Conservation (phyloP, 1,284 basidiomycete genomes). For the Macrocystidia cucumis region DNA sequence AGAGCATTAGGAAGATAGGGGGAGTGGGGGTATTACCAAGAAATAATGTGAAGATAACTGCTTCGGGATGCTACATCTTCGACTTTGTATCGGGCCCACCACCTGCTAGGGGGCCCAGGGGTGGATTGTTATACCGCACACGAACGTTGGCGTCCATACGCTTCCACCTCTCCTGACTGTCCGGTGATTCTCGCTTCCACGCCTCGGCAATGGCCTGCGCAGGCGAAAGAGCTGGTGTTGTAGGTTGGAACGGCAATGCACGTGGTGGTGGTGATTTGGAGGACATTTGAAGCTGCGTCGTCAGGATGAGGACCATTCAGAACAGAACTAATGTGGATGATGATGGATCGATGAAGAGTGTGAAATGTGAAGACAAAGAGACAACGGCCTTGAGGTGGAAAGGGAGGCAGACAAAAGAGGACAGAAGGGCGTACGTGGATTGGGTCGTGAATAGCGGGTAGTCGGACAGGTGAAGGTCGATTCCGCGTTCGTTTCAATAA, state of each 20-base stretch:
- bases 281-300: too few relatives aligned
- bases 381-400: slow-evolving; percentile 21
- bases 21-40: too few relatives aligned
- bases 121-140: slow-evolving; percentile 27
- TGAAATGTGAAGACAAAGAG: slow-evolving; percentile 18
- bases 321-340: too few relatives aligned
- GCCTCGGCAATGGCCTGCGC: slow-evolving; percentile 58
- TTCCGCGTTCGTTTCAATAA: slow-evolving; percentile 26
- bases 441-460: slow-evolving; percentile 23
- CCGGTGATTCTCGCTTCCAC: slow-evolving; percentile 51
- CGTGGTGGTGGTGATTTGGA: slow-evolving; percentile 31
- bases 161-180: slow-evolving; percentile 52
- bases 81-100: slow-evolving; percentile 26
- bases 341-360: slow-evolving; percentile 2
- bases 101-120: too few relatives aligned
- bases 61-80: slow-evolving; percentile 36
- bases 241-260: slow-evolving; percentile 27
- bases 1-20: too few relatives aligned
- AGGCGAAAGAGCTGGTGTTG: slow-evolving; percentile 33
- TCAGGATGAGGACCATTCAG: too few relatives aligned
- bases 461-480: too few relatives aligned
- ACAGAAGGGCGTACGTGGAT: slow-evolving; percentile 33
- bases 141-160: slow-evolving; percentile 42
- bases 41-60: too few relatives aligned
- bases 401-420: slow-evolving; percentile 17